Conservation (phyloP, 2,329 filamentous ascomycete species). For the Chaetomium strumarium region DNA sequence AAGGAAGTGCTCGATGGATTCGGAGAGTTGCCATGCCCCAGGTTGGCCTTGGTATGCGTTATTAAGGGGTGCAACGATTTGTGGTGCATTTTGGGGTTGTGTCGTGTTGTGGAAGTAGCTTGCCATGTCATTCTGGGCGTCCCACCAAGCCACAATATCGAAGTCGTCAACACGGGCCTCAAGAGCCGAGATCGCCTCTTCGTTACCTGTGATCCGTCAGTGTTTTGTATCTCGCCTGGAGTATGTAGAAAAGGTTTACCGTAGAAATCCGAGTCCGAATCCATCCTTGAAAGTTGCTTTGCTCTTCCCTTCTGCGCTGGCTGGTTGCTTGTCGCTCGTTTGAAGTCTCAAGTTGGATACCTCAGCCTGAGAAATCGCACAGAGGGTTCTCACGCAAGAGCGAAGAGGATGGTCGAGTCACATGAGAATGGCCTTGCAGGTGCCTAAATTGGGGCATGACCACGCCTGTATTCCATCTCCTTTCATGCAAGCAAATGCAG, state of each 20-base stretch:
- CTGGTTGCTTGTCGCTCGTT: too few species aligned
- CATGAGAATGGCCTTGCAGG: too few species aligned
- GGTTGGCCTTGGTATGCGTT: slow-evolving; percentile 53
- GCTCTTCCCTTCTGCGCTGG: neutral
- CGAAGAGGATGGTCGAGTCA: too few species aligned
- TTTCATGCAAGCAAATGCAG: too few species aligned
- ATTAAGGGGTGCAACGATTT: slow-evolving; percentile 34
- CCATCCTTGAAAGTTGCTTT: slow-evolving; percentile 30
- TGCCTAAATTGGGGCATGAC: too few species aligned
- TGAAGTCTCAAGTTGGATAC: neutral
- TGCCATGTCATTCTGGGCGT: slow-evolving; percentile 17
- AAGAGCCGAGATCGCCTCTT: slow-evolving; percentile 41
- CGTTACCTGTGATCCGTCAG: slow-evolving; percentile 44
- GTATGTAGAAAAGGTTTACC: slow-evolving; percentile 33
- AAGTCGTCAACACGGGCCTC: slow-evolving; percentile 46
- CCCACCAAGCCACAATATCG: slow-evolving; percentile 46
- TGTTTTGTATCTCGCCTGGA: neutral
- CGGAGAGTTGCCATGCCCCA: slow-evolving; percentile 50
- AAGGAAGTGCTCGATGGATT: slow-evolving; percentile 47
- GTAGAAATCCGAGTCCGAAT: slow-evolving; percentile 51
- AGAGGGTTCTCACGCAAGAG: too few species aligned
- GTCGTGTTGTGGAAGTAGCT: neutral
- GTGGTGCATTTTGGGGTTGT: neutral
- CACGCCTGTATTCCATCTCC: too few species aligned
- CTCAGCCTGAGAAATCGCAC: neutral